These are phyloP conservation scores for Cladosporium sp. DNA, from an alignment of 2,329 filamentous ascomycete genomes.

Conservation along the genomic window DNA sequence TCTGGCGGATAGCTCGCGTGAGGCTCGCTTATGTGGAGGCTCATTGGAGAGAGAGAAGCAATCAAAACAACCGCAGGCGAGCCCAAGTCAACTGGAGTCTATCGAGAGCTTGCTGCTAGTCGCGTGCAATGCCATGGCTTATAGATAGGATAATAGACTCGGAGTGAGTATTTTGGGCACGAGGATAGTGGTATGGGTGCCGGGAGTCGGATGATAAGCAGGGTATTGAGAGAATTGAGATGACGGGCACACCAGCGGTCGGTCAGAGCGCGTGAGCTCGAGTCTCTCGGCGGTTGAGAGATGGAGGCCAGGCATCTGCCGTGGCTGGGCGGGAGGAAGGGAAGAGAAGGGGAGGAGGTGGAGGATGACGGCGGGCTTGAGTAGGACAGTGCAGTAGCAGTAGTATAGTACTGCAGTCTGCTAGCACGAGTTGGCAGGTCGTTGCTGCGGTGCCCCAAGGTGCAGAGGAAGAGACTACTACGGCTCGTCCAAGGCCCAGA, in stretches of 20 bases:
- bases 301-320: not conserved
- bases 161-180: not conserved
- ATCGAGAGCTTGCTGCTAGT: not conserved
- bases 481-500: not conserved
- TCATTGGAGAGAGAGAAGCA: not conserved
- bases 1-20: not conserved
- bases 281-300: not conserved
- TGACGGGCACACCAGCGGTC: not conserved
- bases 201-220: not conserved
- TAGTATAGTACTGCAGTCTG: not conserved
- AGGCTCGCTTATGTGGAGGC: conserved; percentile 1
- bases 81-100: not conserved
- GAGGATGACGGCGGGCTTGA: not conserved
- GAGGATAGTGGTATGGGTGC: not conserved
- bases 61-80: not conserved
- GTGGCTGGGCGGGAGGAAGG: not conserved
- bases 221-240: conserved; percentile 3
- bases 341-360: too few species aligned
- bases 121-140: not conserved
- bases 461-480: not conserved
- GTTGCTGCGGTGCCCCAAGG: not conserved
- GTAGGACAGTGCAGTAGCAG: not conserved
- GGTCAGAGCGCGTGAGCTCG: conserved; percentile 3
- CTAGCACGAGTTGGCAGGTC: not conserved
- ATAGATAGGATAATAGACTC: not conserved